Conservation (phyloP, 805 yeast species). For the Metschnikowia lochheadii region DNA sequence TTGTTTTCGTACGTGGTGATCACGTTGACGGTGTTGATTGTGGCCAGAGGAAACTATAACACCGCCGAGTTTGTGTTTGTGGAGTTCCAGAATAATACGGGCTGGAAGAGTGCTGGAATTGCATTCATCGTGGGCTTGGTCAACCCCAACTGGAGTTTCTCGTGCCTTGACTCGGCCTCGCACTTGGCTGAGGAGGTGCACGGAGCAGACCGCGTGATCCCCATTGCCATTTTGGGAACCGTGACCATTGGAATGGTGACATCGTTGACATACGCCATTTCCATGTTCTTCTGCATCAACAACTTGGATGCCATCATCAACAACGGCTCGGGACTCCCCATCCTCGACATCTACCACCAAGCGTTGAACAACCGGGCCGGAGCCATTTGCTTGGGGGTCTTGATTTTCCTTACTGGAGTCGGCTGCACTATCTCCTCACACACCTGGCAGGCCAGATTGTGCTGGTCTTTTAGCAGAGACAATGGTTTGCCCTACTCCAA, state of each 20-base stretch:
- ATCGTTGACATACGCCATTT: conserved; percentile 35
- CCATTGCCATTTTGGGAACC: conserved; percentile 37
- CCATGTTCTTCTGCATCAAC: conserved; percentile 37
- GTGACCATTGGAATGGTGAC: conserved; percentile 40
- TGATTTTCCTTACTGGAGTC: conserved; percentile 32
- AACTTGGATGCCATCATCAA: conserved; percentile 29
- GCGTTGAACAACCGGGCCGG: conserved; percentile 33
- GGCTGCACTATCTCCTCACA: conserved; percentile 40
- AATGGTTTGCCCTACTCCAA: conserved; percentile 41
- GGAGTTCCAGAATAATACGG: conserved; percentile 24
- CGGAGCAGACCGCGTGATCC: conserved; percentile 36
- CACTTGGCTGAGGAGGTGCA: conserved; percentile 41
- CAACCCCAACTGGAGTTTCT: conserved; percentile 27
- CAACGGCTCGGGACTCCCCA: conserved; percentile 35
- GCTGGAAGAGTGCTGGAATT: conserved; percentile 18
- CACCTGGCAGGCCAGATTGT: conserved; percentile 43
- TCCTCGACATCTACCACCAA: conserved; percentile 38
- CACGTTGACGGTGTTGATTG: conserved; percentile 36
- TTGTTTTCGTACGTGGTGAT: conserved; percentile 32
- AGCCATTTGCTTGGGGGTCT: conserved; percentile 33
- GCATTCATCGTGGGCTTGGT: conserved; percentile 22
- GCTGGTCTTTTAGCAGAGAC: conserved; percentile 43
- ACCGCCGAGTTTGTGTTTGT: conserved; percentile 28
- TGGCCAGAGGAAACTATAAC: conserved; percentile 33
- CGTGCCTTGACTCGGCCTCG: conserved; percentile 39